Base-by-base conservation (phyloP, 2,329 filamentous ascomycete species). In the Clonostachys rhizophaga region DNA sequence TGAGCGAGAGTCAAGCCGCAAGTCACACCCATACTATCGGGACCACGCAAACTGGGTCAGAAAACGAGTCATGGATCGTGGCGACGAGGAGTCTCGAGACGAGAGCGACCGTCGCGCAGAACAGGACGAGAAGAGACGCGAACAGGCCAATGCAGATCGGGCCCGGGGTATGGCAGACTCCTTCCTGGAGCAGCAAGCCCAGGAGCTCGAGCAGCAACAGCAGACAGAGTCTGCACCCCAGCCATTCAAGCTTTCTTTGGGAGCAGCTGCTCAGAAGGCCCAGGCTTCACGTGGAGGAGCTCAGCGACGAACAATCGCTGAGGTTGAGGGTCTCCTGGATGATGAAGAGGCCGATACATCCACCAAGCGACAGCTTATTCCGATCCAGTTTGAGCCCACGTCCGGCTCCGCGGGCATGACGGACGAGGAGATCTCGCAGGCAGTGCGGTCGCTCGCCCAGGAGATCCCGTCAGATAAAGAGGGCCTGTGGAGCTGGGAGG, bases 291-390 rank as follows among this genome's bases (percentile, higher is more conserved):
- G 76, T 39, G 69, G 70, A 1, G 75, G 75, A 13, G 71, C 80
- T 0, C 75, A 80, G 49, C 81, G 89, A 50, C 86, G 91, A 50
- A 95, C 90, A 1, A 86, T 95, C 51, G 91, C 91, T 48, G 94
- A 99, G 62, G 89, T 99, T 47, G 94, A 97, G 72, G 90, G 90
- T 34, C 75, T 99, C 1, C 75, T 99, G 54, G 94, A 97, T 69
- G 91, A 97, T 66, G 94, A 97, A 66, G 94, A 97, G 61, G 88
- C 94, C 52, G 81, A 87, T 44, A 72, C 76, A 44, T 78, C 79
- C 18, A 80, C 81, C 6, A 89, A 86, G 66, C 82, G 89, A 8
- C 86, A 85, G 49, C 83, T 95, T 45, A 78, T 94, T 35, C 88
- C 90, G 4, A 91, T 94, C 64, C 86, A 89, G 60, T 90, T 90